Evolutionary conservation across 306 rosid species (phyloP), one percentile per base, ranked within the genome.

Genomic region (Trifolium fragiferum): DNA sequence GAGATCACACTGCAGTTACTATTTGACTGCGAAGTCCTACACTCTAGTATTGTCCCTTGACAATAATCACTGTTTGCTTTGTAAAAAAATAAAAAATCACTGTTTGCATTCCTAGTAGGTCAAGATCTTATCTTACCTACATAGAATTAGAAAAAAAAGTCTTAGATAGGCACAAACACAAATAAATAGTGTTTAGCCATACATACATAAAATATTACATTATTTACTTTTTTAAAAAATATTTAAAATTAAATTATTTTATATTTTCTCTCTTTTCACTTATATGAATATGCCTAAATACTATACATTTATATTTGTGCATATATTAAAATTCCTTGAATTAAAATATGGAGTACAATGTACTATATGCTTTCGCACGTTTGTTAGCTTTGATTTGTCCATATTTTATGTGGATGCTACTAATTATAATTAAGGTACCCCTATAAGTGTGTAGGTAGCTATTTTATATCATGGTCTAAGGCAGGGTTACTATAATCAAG

Each of bases 41-140:
- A 50, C 16, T 50, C 14, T 23, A 33, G 51, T 11, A 13, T 62
- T 66, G 79, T 77, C 63, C 3, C 25, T 69, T 64, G 80, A 77
- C 81, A 73, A 77, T 60, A 41, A 16, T 20, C 77, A 80, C 80
- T 69, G 76, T 69, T 76, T 33, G 81, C n/a, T n/a, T n/a, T n/a
- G n/a, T n/a, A n/a, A n/a, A n/a, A n/a, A n/a, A n/a, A n/a, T n/a
- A n/a, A n/a, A n/a, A n/a, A n/a, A n/a, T n/a, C n/a, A n/a, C 78
- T 70, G 74, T 69, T 76, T 33, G 81, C 10, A 69, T 70, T 78
- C 50, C 79, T 50, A 72, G 49, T 75, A 59, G 85, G 84, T 84
- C 88, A 84, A 81, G 74, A 71, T 75, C 80, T 78, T 81, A 71
- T 75, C 80, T 78, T 81, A 72, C 75, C 70, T 19, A 37, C 50